phyloP scores from a whole-genome alignment of 2,329 filamentous ascomycete species.

The Talaromyces sp. region DNA sequence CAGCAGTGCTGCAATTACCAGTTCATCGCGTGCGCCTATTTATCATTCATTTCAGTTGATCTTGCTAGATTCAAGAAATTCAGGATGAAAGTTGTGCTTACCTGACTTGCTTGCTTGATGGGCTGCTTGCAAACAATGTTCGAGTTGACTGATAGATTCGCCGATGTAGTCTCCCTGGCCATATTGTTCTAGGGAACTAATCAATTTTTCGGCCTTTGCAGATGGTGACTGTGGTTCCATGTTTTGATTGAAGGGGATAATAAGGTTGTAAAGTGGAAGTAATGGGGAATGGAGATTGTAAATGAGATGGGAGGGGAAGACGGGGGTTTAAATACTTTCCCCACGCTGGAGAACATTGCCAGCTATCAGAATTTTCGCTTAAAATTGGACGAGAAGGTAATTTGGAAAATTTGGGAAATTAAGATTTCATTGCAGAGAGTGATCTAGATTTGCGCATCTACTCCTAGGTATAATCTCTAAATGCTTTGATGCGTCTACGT shows the following conservation, averaged over 20 bases:
- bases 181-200: constrained; percentile 32
- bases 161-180: constrained; percentile 40
- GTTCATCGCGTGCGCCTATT: constrained; percentile 26
- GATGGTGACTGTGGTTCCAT: constrained; percentile 15
- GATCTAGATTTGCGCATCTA: too few relatives aligned
- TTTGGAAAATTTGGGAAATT: too few relatives aligned
- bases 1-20: constrained; percentile 43
- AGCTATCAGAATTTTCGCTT: too few relatives aligned
- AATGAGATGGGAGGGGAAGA: background rate
- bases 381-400: too few relatives aligned
- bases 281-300: background rate
- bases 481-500: too few relatives aligned
- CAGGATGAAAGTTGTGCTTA: too few relatives aligned
- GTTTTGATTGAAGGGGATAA: background rate
- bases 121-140: constrained; percentile 38
- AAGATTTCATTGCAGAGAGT: too few relatives aligned
- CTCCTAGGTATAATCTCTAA: too few relatives aligned
- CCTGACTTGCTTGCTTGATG: constrained; percentile 33
- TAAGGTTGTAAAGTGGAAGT: background rate
- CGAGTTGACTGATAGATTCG: constrained; percentile 39
- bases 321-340: constrained; percentile 2
- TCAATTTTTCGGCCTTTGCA: constrained; percentile 22
- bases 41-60: too few relatives aligned
- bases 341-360: too few relatives aligned
- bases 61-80: too few relatives aligned